phyloP scores from a whole-genome alignment of 306 rosid genomes.

The Quercus mongolica region DNA sequence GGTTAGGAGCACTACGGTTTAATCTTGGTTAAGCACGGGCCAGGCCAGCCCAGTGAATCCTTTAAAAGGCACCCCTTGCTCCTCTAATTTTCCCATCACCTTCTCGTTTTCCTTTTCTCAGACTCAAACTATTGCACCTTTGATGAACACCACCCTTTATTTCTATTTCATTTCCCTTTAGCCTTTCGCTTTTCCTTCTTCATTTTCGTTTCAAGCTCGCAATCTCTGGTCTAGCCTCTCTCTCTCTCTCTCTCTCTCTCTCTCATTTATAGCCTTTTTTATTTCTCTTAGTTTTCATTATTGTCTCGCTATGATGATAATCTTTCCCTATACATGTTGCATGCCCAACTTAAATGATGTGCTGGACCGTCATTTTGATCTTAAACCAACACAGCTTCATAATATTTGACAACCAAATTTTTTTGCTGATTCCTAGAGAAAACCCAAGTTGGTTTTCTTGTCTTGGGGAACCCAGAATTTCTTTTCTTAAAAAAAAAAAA shows the following conservation, averaged over 20 bases:
- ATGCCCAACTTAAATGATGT: not conserved
- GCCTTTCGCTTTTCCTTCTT: not conserved
- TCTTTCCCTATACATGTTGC: not conserved
- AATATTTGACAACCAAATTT: not conserved
- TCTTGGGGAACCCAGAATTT: too few relatives aligned
- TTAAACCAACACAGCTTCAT: not conserved
- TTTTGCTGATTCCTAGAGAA: not conserved
- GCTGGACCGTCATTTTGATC: constrained; percentile 6
- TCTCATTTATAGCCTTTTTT: not conserved
- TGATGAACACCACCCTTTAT: constrained; percentile 7
- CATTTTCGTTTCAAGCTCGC: constrained; percentile 7
- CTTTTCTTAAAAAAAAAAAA: too few relatives aligned
- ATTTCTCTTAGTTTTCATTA: not conserved
- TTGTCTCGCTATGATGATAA: not conserved
- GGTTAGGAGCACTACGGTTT: constrained; percentile 15
- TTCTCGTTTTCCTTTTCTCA: not conserved
- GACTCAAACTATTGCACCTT: not conserved
- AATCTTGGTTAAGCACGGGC: constrained; percentile 25
- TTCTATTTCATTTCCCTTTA: constrained; percentile 10
- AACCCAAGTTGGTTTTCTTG: not conserved
- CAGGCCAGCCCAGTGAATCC: constrained; percentile 15
- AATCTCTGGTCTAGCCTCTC: constrained; percentile 26
- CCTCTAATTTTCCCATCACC: constrained; percentile 14
- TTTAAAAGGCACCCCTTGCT: constrained; percentile 30
- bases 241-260: not conserved